Percentiles rank a stretch among this genome's conserved stretches.
phyloP scores from a whole-genome alignment of 2,329 filamentous ascomycete genomes.

The Tympanopsis confertula region DNA sequence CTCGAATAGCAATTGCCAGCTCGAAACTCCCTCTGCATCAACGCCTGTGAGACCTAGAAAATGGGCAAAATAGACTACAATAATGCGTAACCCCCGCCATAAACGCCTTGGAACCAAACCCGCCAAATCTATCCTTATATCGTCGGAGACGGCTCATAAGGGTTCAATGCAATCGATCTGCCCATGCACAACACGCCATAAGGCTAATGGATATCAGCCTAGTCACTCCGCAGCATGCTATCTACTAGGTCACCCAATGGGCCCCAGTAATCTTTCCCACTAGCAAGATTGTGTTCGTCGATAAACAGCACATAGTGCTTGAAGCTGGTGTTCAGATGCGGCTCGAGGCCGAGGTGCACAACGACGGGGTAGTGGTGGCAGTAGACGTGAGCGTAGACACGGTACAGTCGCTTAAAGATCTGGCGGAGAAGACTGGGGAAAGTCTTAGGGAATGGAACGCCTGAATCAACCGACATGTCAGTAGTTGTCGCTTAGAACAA shows the following conservation, averaged over 20 bases:
- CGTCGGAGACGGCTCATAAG: too few relatives aligned
- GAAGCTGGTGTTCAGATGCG: constrained; percentile 97
- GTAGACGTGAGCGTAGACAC: constrained; percentile 98
- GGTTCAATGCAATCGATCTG: too few relatives aligned
- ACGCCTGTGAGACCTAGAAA: too few relatives aligned
- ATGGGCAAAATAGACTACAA: too few relatives aligned
- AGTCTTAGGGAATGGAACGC: constrained; percentile 86
- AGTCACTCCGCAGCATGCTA: constrained; percentile 93
- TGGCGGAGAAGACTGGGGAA: constrained; percentile 83
- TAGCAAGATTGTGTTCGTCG: constrained; percentile 86
- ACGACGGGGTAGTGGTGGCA: constrained; percentile 98
- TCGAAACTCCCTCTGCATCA: too few relatives aligned
- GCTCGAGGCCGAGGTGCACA: constrained; percentile 85
- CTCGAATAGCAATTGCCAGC: too few relatives aligned
- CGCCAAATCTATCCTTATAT: too few relatives aligned
- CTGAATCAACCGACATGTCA: constrained; percentile 23
- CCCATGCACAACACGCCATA: too few relatives aligned
- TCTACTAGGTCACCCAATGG: constrained; percentile 91
- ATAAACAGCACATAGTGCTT: constrained; percentile 99
- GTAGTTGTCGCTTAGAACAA: constrained; percentile 1
- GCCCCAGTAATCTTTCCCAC: constrained; percentile 94
- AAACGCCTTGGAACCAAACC: too few relatives aligned
- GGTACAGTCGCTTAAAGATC: constrained; percentile 97
- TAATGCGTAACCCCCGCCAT: too few relatives aligned
- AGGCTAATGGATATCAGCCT: too few relatives aligned